Percentiles rank a stretch among this genome's conserved stretches.
These are phyloP conservation scores for Phytophthora colocasiae DNA, from an alignment of 352 stramenopile genomes.

Conservation along the genomic window DNA sequence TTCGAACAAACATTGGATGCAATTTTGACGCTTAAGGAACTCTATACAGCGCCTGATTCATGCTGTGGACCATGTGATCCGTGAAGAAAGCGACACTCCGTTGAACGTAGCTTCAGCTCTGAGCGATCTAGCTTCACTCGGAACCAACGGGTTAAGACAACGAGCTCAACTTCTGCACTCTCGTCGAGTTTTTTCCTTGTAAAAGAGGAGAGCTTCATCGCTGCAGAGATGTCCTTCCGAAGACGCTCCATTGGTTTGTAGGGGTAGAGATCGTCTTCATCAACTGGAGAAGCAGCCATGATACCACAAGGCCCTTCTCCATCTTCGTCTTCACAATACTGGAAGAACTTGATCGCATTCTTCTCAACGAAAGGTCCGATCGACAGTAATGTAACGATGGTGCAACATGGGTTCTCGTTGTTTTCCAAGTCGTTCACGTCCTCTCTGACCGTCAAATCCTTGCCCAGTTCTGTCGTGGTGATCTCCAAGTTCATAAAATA, in stretches of 20 bases:
- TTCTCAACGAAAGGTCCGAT: constrained; percentile 39
- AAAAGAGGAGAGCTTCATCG: constrained; percentile 36
- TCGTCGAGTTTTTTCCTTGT: constrained; percentile 13
- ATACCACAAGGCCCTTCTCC: constrained; percentile 21
- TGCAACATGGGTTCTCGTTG: constrained; percentile 30
- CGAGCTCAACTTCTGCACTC: constrained; percentile 16
- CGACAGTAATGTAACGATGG: constrained; percentile 39
- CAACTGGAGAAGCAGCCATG: constrained; percentile 36
- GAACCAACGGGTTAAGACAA: constrained; percentile 40
- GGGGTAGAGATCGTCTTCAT: constrained; percentile 42
- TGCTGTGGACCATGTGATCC: constrained; percentile 41
- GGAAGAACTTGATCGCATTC: constrained; percentile 46
- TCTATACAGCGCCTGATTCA: constrained; percentile 37
- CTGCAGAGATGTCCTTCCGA: constrained; percentile 33
- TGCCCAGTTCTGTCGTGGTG: constrained; percentile 39
- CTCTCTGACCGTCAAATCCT: constrained; percentile 49
- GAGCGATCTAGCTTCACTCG: constrained; percentile 30
- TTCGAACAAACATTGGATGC: constrained; percentile 24
- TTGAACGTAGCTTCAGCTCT: constrained; percentile 22
- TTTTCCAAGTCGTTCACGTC: constrained; percentile 41
- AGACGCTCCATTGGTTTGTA: constrained; percentile 32
- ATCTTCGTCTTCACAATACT: constrained; percentile 17
- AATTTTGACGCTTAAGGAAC: constrained; percentile 15
- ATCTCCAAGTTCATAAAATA: constrained; percentile 60
- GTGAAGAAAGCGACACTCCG: constrained; percentile 21